These are phyloP conservation scores for Cylindrotheca closterium DNA, from an alignment of 108 stramenopile genomes.

Conservation along the genomic window DNA sequence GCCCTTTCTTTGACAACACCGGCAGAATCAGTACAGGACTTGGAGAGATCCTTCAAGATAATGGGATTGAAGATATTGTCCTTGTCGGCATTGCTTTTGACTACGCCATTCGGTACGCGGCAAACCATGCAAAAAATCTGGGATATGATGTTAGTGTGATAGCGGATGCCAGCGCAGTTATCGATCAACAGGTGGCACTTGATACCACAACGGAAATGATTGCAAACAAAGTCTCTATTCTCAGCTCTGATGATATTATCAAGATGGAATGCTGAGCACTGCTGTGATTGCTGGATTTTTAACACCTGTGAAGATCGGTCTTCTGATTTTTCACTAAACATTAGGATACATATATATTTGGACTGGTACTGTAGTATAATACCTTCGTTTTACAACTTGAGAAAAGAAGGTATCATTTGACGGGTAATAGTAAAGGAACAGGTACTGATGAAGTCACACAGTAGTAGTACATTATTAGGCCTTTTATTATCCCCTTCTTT, in stretches of 20 bases:
- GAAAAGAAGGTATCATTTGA: no score
- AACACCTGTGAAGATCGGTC: no score
- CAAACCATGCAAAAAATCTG: constrained; percentile 1
- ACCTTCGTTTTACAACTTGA: no score
- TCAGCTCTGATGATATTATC: not conserved
- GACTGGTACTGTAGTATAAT: no score
- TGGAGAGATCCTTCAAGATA: constrained; percentile 1
- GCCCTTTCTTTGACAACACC: constrained; percentile 8
- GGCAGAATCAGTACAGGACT: constrained; percentile 1
- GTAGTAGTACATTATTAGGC: no score
- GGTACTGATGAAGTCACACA: no score
- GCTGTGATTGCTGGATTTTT: no score
- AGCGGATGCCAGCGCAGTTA: constrained; percentile 5
- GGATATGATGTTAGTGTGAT: constrained; percentile 5
- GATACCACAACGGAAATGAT: no score
- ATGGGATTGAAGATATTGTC: not conserved
- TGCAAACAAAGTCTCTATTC: not conserved
- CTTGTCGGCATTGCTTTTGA: constrained; percentile 5
- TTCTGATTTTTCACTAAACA: no score
- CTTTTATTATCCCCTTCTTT: no score
- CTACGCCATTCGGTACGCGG: constrained; percentile 1
- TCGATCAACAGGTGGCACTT: not conserved
- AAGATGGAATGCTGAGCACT: constrained; percentile 4
- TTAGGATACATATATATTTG: no score
- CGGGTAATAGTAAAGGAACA: no score